Percentiles rank a stretch among this genome's conserved stretches.
Evolutionary conservation across 805 yeast species (phyloP).

Genomic region (Hanseniaspora meyeri): DNA sequence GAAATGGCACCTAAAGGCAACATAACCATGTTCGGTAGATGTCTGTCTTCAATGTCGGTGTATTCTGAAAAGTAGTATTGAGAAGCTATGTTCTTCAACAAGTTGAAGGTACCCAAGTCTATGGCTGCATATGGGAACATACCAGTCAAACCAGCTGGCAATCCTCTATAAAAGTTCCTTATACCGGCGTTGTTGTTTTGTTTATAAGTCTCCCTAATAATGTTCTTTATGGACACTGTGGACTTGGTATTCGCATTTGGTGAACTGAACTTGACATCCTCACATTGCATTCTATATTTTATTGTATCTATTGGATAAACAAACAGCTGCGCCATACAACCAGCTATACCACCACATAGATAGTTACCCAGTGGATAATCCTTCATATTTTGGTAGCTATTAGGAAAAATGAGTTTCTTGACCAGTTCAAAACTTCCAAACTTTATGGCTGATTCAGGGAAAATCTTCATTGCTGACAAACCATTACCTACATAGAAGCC

Average conservation of each 20-base stretch:
- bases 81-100: constrained; percentile 47
- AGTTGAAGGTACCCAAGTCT: constrained; percentile 85
- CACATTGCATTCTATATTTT: constrained; percentile 88
- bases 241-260: not conserved
- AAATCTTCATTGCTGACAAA: constrained; percentile 78
- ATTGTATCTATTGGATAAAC: constrained; percentile 94
- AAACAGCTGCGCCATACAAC: constrained; percentile 81
- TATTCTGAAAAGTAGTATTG: constrained; percentile 39
- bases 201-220: constrained; percentile 57
- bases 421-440: constrained; percentile 90
- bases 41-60: constrained; percentile 50
- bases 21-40: constrained; percentile 65
- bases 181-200: constrained; percentile 53
- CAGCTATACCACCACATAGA: constrained; percentile 91
- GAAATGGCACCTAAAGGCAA: constrained; percentile 87
- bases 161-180: constrained; percentile 70
- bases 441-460: constrained; percentile 95
- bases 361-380: constrained; percentile 54
- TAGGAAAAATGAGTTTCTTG: constrained; percentile 68
- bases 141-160: constrained; percentile 83
- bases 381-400: constrained; percentile 57
- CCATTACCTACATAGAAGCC: constrained; percentile 95
- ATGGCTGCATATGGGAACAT: constrained; percentile 96
- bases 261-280: constrained; percentile 23
- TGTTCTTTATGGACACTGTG: not conserved